A percentile compares a stretch with the other conserved stretches of the same genome.
Conservation (phyloP, 2,329 filamentous ascomycete species). For the Ophiostoma angusticollis region DNA sequence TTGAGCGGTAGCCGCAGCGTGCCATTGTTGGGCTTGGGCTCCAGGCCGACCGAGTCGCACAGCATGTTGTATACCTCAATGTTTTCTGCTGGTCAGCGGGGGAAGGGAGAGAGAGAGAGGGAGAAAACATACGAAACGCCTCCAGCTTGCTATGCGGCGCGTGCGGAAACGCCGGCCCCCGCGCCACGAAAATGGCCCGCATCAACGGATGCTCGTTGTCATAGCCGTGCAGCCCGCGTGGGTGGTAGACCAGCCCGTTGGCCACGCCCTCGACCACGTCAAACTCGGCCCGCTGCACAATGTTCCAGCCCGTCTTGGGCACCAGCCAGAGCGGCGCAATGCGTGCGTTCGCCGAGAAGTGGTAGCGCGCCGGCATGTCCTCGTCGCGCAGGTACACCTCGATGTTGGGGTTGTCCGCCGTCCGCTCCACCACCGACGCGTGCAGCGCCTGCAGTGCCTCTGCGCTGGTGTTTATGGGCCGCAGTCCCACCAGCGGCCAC, state of each 20-base stretch:
- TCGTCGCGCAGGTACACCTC: slow-evolving; percentile 78
- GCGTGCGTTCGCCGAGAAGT: slow-evolving; percentile 75
- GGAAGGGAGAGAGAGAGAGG: background rate
- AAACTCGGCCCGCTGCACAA: slow-evolving; percentile 70
- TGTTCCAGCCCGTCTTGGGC: slow-evolving; percentile 83
- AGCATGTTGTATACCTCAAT: slow-evolving; percentile 90
- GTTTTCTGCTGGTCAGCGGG: slow-evolving; percentile 50
- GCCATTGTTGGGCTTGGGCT: slow-evolving; percentile 71
- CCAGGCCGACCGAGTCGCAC: slow-evolving; percentile 71
- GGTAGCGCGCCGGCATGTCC: slow-evolving; percentile 85
- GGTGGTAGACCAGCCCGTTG: slow-evolving; percentile 58
- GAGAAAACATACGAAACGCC: slow-evolving; percentile 60
- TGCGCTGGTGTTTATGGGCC: slow-evolving; percentile 50
- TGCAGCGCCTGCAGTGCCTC: slow-evolving; percentile 57
- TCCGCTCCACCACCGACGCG: slow-evolving; percentile 42
- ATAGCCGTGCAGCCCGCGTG: slow-evolving; percentile 82
- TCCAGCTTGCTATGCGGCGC: slow-evolving; percentile 65
- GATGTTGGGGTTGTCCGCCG: slow-evolving; percentile 52
- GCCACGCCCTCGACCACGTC: slow-evolving; percentile 54
- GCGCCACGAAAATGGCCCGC: slow-evolving; percentile 87
- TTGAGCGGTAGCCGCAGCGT: slow-evolving; percentile 62
- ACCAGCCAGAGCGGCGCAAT: slow-evolving; percentile 95
- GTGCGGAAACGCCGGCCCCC: slow-evolving; percentile 86
- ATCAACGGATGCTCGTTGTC: slow-evolving; percentile 91
- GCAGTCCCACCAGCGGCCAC: slow-evolving; percentile 84